Evolutionary conservation across 2,329 filamentous ascomycete genomes (phyloP).

Genomic region (Ceratocystis lukuohia): DNA sequence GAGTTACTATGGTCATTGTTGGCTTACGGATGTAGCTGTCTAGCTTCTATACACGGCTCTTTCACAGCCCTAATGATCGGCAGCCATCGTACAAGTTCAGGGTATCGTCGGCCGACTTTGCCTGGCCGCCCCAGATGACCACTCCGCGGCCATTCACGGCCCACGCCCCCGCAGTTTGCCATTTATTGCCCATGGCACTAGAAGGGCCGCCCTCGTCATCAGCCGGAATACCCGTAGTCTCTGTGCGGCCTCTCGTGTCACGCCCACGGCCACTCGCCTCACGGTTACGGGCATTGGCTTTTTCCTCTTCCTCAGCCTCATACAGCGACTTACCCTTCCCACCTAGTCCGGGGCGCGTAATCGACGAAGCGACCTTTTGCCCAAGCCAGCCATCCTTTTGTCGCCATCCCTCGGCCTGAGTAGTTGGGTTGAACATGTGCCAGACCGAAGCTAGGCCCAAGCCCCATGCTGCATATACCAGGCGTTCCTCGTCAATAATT

Average conservation of each 20-base stretch:
- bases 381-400: conserved; percentile 41
- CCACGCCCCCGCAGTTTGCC: conserved; percentile 42
- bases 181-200: conserved; percentile 41
- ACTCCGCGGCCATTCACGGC: conserved; percentile 37
- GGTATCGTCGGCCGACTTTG: conserved; percentile 35
- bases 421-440: conserved; percentile 41
- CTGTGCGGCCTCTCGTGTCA: background rate
- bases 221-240: conserved; percentile 21
- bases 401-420: conserved; percentile 39
- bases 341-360: conserved; percentile 22
- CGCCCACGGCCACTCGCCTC: background rate
- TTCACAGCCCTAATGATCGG: conserved; percentile 26
- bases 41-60: background rate
- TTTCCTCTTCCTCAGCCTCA: conserved; percentile 10
- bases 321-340: conserved; percentile 12
- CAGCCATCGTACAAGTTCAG: conserved; percentile 41
- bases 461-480: conserved; percentile 47
- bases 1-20: background rate
- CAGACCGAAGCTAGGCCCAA: conserved; percentile 38
- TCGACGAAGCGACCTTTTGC: conserved; percentile 35
- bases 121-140: conserved; percentile 39
- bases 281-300: background rate
- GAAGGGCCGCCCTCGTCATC: conserved; percentile 27
- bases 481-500: conserved; percentile 42
- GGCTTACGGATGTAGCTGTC: background rate